Base-by-base conservation (phyloP, 1,284 basidiomycete genomes). In the Rhodotorula sp. region DNA sequence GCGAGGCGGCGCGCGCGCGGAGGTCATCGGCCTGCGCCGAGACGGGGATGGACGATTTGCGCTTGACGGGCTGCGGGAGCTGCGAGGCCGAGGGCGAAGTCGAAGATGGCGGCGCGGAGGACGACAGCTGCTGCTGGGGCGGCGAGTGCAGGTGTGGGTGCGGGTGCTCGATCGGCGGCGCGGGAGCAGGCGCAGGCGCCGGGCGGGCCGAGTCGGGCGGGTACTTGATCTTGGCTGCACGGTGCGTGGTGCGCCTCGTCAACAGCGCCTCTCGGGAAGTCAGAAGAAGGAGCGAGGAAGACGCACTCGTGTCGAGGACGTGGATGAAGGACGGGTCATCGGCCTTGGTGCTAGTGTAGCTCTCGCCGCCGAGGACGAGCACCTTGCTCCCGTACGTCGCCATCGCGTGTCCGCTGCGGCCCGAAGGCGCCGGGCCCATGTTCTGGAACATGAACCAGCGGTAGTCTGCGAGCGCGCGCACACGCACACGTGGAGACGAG, bases 381-480 rank as follows among this genome's bases (percentile, higher is more conserved):
- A 99, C 91, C 79, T 90, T 89, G 64, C 90, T 87, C 64, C 92
- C 91, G 80, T 90, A 90, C 21, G 91, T 89, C 10, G 95, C 91
- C 91, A 98, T 94, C 32, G 93, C 91, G 82, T 99, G 96, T 7
- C 96, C 96, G 25, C 92, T 94, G 64, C 96, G 87, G 22, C 93
- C 92, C 66, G 86, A 89, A 3, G 96, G 96, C 13, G 92, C 87
- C 21, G 94, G 94, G 5, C 96, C 96, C 96, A 98, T 98, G 81
- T 97, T 97, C 82, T 97, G 94, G 84, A 99, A 98, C 92, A 96
- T 98, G 84, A 95, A 99, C 96, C 96, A 98, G 78, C 86, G 82
- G 75, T 85, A 83, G 74, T 86, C 85, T 85, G 74, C 25, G n/a
- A n/a, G n/a, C n/a, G n/a, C n/a, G n/a, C n/a, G n/a, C n/a, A n/a